Percentiles rank a stretch among this genome's conserved stretches.
Conservation (phyloP, 208 protist species). For the Vickermania spadyakhi region DNA sequence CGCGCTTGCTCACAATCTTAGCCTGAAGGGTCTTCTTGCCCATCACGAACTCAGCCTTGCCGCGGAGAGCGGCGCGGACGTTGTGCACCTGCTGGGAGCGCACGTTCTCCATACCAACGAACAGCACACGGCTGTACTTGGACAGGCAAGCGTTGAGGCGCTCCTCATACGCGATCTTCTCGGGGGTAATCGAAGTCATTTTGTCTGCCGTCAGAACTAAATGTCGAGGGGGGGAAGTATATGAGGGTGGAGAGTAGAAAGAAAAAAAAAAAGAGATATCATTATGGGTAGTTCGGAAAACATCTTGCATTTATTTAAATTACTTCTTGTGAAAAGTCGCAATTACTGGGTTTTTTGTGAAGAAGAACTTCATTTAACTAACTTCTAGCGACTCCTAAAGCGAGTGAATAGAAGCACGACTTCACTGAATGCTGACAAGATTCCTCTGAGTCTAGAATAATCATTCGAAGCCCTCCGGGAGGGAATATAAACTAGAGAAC, state of each 20-base stretch:
- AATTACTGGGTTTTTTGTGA: too few relatives aligned
- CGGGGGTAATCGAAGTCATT: conserved; percentile 54
- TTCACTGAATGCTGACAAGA: too few relatives aligned
- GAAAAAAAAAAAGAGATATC: neutral
- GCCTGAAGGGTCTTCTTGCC: conserved; percentile 99
- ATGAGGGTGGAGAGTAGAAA: too few relatives aligned
- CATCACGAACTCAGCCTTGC: conserved; percentile 95
- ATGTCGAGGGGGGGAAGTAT: too few relatives aligned
- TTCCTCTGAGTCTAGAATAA: too few relatives aligned
- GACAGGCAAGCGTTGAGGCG: conserved; percentile 86
- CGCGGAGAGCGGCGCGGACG: conserved; percentile 93
- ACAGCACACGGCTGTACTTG: conserved; percentile 93
- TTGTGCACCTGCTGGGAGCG: conserved; percentile 96
- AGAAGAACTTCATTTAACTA: too few relatives aligned
- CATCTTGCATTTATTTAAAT: neutral
- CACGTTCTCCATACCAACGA: conserved; percentile 97
- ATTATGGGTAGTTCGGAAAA: neutral
- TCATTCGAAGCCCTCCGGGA: too few relatives aligned
- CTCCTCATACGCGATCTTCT: conserved; percentile 87
- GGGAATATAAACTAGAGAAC: too few relatives aligned
- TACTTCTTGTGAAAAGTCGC: neutral
- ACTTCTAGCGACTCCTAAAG: too few relatives aligned
- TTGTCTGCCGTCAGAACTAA: conserved; percentile 5
- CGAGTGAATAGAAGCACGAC: too few relatives aligned
- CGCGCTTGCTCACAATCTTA: conserved; percentile 86